Conservation (phyloP, 163 green algal species). For the Chlamydomonas reinhardtii region DNA sequence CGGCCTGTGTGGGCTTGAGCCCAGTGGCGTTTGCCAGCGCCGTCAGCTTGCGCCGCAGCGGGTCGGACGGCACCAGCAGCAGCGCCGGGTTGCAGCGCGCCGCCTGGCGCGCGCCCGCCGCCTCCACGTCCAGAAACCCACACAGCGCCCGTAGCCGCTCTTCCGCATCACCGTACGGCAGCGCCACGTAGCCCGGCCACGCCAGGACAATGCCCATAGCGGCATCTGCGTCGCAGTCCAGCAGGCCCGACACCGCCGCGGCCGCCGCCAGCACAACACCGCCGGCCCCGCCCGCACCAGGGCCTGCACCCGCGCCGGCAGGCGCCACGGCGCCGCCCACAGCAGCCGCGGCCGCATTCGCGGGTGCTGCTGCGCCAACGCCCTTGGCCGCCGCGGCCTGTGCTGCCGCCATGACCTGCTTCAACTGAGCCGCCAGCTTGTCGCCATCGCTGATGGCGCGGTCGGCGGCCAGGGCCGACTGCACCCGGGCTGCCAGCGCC, state of each 20-base stretch:
- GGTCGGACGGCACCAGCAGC: constrained; percentile 33
- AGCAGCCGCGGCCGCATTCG: no score
- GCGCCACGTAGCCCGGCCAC: background rate
- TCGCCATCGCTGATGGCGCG: background rate
- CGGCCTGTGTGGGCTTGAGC: background rate
- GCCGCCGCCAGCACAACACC: background rate
- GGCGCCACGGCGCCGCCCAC: no score
- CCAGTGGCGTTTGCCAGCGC: constrained; percentile 33
- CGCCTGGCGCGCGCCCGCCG: background rate
- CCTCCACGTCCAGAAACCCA: background rate
- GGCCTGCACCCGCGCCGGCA: no score
- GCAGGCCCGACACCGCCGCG: background rate
- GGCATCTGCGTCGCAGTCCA: background rate
- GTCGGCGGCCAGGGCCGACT: background rate
- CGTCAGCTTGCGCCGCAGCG: constrained; percentile 24
- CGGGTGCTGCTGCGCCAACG: background rate
- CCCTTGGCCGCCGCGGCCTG: background rate
- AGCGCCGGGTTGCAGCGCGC: constrained; percentile 28
- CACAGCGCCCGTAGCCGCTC: constrained; percentile 12
- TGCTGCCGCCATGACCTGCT: background rate
- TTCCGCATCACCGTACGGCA: background rate
- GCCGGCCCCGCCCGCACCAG: background rate
- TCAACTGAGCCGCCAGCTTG: background rate
- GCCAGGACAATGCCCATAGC: background rate
- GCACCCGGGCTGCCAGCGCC: background rate